Evolutionary conservation across 1,284 basidiomycete genomes (phyloP).

Genomic region (Sporisorium scitamineum): DNA sequence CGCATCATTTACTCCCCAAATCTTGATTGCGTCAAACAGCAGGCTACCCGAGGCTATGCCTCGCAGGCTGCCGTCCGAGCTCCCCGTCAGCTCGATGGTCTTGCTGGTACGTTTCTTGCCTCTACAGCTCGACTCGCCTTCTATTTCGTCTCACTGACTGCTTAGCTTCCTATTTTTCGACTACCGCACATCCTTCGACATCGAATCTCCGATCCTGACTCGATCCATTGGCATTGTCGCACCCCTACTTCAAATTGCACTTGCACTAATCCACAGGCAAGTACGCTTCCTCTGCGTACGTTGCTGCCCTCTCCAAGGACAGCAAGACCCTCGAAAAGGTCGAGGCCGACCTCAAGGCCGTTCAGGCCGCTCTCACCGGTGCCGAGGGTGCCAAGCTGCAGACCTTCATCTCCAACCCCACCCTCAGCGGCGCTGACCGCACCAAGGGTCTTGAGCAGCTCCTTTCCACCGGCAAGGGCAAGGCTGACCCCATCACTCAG

Average conservation of each 20-base stretch:
- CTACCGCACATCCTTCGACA: not conserved
- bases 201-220: not conserved
- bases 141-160: conserved; percentile 69
- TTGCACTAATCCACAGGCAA: conserved; percentile 72
- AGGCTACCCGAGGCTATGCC: conserved; percentile 67
- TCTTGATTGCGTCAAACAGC: conserved; percentile 4
- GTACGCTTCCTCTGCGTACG: conserved; percentile 94
- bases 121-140: conserved; percentile 7
- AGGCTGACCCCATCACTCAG: conserved; percentile 66
- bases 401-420: conserved; percentile 86
- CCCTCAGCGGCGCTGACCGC: conserved; percentile 84
- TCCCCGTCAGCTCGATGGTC: conserved; percentile 62
- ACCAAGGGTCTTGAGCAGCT: conserved; percentile 78
- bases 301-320: conserved; percentile 85
- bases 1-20: not conserved
- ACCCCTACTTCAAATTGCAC: not conserved
- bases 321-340: conserved; percentile 68
- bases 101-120: conserved; percentile 51
- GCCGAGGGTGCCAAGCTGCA: conserved; percentile 74
- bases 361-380: conserved; percentile 64
- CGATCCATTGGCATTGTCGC: not conserved
- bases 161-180: not conserved
- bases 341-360: conserved; percentile 77
- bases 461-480: conserved; percentile 70
- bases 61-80: conserved; percentile 62